These are phyloP conservation scores for Aspergillus glaucus DNA, from an alignment of 2,329 filamentous ascomycete species.

Conservation along the genomic window DNA sequence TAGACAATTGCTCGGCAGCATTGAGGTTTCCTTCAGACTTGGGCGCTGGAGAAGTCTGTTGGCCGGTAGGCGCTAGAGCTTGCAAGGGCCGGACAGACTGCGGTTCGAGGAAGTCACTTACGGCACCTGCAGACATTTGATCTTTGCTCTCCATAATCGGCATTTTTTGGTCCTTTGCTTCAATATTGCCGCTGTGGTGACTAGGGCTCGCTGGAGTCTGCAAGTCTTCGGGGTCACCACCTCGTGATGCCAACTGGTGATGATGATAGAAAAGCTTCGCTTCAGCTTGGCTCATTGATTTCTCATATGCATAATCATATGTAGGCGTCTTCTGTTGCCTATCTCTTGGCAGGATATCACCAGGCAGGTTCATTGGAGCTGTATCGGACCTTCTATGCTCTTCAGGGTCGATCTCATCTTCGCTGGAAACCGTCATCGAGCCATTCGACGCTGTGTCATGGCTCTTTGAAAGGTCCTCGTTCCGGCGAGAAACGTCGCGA, in stretches of 20 bases:
- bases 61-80: neutral
- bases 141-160: neutral
- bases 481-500: no score
- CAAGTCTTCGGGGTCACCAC: slow-evolving; percentile 30
- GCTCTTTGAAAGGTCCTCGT: no score
- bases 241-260: slow-evolving; percentile 61
- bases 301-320: slow-evolving; percentile 89
- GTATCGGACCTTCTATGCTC: slow-evolving; percentile 6
- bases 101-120: neutral
- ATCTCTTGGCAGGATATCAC: slow-evolving; percentile 33
- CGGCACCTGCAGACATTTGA: neutral
- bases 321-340: slow-evolving; percentile 67
- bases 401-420: slow-evolving; percentile 9
- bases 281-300: slow-evolving; percentile 88
- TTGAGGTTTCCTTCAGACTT: slow-evolving; percentile 25
- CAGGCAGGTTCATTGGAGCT: slow-evolving; percentile 3
- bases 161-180: slow-evolving; percentile 2
- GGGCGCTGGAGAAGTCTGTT: slow-evolving; percentile 1
- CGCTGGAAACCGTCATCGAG: neutral
- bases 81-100: neutral
- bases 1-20: slow-evolving; percentile 44
- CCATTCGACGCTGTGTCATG: no score
- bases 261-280: slow-evolving; percentile 94
- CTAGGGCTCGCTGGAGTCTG: slow-evolving; percentile 24
- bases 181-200: slow-evolving; percentile 7